Conservation (phyloP, 345 rosid species). For the Boechera stricta region DNA sequence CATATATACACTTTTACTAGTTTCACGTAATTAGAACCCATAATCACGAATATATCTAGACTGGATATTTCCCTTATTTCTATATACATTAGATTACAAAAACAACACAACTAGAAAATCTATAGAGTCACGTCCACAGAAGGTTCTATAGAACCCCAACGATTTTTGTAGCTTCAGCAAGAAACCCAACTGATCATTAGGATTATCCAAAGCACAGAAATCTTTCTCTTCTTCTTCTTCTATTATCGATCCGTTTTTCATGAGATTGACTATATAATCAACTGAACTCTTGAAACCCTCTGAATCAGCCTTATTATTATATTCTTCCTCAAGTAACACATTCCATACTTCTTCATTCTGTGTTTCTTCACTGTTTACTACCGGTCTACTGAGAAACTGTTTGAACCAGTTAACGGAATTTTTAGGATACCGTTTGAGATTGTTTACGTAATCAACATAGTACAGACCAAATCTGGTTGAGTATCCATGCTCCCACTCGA, state of each 20-base stretch:
- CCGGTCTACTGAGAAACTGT: background rate
- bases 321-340: constrained; percentile 1
- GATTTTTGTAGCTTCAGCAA: background rate
- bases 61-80: background rate
- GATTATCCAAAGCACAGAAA: constrained; percentile 13
- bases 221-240: constrained; percentile 2
- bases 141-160: constrained; percentile 8
- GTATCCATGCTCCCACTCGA: constrained; percentile 15
- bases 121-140: background rate
- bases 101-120: background rate
- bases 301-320: constrained; percentile 7
- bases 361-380: constrained; percentile 4
- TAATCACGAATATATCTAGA: background rate
- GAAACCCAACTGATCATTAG: constrained; percentile 1
- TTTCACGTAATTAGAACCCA: constrained; percentile 6
- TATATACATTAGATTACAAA: background rate
- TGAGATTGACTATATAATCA: constrained; percentile 19
- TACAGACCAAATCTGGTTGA: background rate
- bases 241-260: constrained; percentile 22
- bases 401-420: constrained; percentile 1
- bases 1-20: background rate
- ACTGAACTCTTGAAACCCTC: constrained; percentile 20
- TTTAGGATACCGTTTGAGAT: constrained; percentile 11
- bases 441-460: background rate
- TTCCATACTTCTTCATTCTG: constrained; percentile 4